phyloP scores from a whole-genome alignment of 2,329 filamentous ascomycete genomes.

The Arthrinium phaeospermum region DNA sequence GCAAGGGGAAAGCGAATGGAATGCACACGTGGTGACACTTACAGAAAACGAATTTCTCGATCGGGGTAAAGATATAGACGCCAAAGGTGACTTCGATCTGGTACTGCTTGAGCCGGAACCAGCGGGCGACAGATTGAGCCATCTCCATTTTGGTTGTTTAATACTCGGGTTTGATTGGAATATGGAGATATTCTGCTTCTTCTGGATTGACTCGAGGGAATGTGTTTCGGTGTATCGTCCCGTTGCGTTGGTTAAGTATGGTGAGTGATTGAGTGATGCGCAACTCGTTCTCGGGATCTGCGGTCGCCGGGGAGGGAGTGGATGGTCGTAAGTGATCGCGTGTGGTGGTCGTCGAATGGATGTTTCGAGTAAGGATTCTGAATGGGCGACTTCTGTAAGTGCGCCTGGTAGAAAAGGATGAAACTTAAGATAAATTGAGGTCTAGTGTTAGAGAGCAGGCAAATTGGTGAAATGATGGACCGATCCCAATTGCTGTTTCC shows the following conservation, averaged over 20 bases:
- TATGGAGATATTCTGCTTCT: neutral
- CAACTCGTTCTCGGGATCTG: neutral
- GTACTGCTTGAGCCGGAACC: constrained; percentile 94
- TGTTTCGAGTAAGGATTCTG: neutral
- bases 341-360: neutral
- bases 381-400: neutral
- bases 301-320: neutral
- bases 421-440: neutral
- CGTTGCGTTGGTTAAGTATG: neutral
- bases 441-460: neutral
- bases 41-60: constrained; percentile 98
- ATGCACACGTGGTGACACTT: constrained; percentile 45
- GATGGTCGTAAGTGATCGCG: neutral
- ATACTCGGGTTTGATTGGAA: neutral
- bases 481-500: neutral
- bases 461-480: neutral
- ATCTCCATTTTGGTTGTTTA: constrained; percentile 37
- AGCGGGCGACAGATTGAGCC: constrained; percentile 69
- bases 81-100: constrained; percentile 98
- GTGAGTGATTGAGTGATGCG: neutral
- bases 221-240: neutral
- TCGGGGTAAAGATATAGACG: constrained; percentile 95
- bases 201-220: neutral
- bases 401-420: neutral
- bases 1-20: neutral